Base-by-base conservation (phyloP, 179 eudicot species). In the Actinidia chinensis region DNA sequence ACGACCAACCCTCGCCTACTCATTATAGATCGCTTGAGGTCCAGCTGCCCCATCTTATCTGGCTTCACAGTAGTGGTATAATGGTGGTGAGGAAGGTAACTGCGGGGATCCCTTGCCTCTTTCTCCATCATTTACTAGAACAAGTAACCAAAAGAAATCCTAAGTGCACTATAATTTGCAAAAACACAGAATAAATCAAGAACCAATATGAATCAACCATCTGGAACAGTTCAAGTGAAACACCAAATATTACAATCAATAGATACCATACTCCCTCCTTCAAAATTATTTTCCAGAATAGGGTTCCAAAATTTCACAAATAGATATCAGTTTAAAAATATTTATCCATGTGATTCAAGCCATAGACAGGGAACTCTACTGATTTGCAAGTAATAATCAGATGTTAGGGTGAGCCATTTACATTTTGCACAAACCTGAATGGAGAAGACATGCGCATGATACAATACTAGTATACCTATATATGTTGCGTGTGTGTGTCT, bases 1-100 rank as follows among this genome's bases (percentile, higher is more conserved):
- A 54, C 76, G 88, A 71, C 99, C 99, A 85, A 79, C 60, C 90
- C 99, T 59, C 88, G 92, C 82, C 99, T 86, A 70, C 81, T 76
- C 73, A 91, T 89, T 25, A 92, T 72, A 4, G 87, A 79, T 80
- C 76, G 85, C 69, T 86, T 84, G 78, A 75, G 84, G 68, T 87
- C 89, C 65, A 76, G 78, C n/a, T n/a, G n/a, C n/a, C n/a, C n/a
- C n/a, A n/a, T n/a, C 60, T 59, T 81, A 42, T 84, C 84, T 20
- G 85, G 76, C 76, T 83, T 78, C 72, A 72, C 81, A 42, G 68
- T 10, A 4, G 79, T 1, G 84, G 82, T 59, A 81, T 73, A 81
- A 74, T 75, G n/a, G n/a, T 81, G 93, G 82, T 68, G 81, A 78
- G 0, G 90, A 81, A 56, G 88, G 84, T 8, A 18, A 14, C 12